Evolutionary conservation across 2,329 filamentous ascomycete genomes (phyloP).

Genomic region (Ophidiomyces ophidiicola): DNA sequence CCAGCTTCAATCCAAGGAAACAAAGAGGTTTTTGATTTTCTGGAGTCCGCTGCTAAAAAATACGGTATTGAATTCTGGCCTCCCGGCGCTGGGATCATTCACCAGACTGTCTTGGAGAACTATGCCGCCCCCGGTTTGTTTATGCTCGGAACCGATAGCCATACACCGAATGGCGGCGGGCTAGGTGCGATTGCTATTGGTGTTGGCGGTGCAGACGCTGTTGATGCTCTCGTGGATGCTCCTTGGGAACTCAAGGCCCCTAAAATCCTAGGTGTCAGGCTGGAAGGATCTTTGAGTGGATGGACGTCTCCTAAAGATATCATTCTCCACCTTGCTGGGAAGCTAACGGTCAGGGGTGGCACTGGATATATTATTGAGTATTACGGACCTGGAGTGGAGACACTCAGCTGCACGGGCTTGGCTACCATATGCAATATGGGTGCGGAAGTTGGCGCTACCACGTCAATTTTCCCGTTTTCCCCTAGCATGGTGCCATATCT

Average conservation of each 20-base stretch:
- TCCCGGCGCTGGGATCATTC: constrained; percentile 85
- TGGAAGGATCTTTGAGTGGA: constrained; percentile 70
- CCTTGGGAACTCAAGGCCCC: constrained; percentile 97
- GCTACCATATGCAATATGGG: constrained; percentile 86
- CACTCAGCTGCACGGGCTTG: constrained; percentile 85
- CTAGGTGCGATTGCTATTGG: constrained; percentile 89
- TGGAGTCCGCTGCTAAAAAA: constrained; percentile 81
- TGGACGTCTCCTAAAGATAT: constrained; percentile 96
- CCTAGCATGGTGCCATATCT: constrained; percentile 75
- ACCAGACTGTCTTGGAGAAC: constrained; percentile 96
- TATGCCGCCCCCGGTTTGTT: constrained; percentile 94
- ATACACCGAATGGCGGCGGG: constrained; percentile 94
- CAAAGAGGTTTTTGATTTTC: constrained; percentile 93
- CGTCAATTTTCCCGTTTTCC: constrained; percentile 88
- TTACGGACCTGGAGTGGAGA: constrained; percentile 76
- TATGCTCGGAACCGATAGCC: constrained; percentile 97
- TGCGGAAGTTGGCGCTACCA: constrained; percentile 82
- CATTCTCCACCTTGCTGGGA: constrained; percentile 77
- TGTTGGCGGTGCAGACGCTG: constrained; percentile 91
- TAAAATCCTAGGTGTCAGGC: constrained; percentile 71
- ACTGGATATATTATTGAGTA: constrained; percentile 95
- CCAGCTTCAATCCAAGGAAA: constrained; percentile 77
- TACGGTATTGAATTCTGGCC: constrained; percentile 96
- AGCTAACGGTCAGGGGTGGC: constrained; percentile 82
- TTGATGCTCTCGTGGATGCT: constrained; percentile 88